phyloP scores from a whole-genome alignment of 2,329 filamentous ascomycete genomes.

The Elsinoe australis region DNA sequence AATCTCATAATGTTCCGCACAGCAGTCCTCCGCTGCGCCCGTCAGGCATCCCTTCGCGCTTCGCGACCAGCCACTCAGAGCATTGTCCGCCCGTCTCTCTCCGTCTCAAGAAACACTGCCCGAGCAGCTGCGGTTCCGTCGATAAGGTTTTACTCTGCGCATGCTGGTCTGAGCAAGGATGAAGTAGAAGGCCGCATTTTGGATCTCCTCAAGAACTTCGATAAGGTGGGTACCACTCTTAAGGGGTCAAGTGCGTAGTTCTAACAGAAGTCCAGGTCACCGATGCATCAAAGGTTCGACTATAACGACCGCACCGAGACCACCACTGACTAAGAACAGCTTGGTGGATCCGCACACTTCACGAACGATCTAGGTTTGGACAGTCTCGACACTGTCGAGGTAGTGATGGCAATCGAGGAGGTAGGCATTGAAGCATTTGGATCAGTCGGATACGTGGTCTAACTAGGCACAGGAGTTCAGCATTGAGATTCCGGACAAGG shows the following conservation, averaged over 20 bases:
- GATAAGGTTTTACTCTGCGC: slow-evolving; percentile 80
- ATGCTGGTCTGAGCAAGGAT: slow-evolving; percentile 65
- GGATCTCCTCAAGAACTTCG: slow-evolving; percentile 88
- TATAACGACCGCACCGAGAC: background rate
- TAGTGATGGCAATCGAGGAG: slow-evolving; percentile 99
- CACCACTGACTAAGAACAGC: slow-evolving; percentile 45
- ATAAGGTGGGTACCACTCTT: slow-evolving; percentile 62
- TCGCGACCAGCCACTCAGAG: slow-evolving; percentile 45
- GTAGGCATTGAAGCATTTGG: slow-evolving; percentile 40
- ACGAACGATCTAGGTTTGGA: slow-evolving; percentile 91
- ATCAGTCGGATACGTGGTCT: slow-evolving; percentile 46
- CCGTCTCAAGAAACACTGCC: slow-evolving; percentile 48
- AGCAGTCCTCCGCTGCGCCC: slow-evolving; percentile 70
- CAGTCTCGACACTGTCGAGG: slow-evolving; percentile 96
- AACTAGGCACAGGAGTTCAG: slow-evolving; percentile 57
- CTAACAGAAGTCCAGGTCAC: slow-evolving; percentile 2
- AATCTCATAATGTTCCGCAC: slow-evolving; percentile 73
- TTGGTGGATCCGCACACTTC: slow-evolving; percentile 80
- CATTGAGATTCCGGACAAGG: slow-evolving; percentile 98
- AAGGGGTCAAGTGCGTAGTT: background rate
- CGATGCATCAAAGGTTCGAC: background rate
- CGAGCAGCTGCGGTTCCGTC: slow-evolving; percentile 59
- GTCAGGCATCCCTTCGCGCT: slow-evolving; percentile 40
- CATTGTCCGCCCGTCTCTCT: slow-evolving; percentile 47
- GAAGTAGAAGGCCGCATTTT: slow-evolving; percentile 91